Conservation (phyloP, 1,284 basidiomycete species). For the Phellopilus nigrolimitatus region DNA sequence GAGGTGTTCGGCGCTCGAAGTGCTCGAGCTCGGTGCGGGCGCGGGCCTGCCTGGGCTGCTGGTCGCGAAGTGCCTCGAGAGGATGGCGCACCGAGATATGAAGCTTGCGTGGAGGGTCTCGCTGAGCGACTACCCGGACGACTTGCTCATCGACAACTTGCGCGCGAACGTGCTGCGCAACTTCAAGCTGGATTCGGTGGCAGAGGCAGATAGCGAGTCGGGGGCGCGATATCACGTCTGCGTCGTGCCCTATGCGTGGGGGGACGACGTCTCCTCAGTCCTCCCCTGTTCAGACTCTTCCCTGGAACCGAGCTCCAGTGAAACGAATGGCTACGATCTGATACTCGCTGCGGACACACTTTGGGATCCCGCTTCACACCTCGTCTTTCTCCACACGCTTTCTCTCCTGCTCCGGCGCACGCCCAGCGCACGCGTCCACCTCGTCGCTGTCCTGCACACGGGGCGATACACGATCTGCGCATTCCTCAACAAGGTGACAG, state of each 20-base stretch:
- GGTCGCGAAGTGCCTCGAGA: slow-evolving; percentile 43
- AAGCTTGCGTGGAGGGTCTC: slow-evolving; percentile 33
- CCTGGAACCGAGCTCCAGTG: neutral
- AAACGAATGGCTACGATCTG: slow-evolving; percentile 46
- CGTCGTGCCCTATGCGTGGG: slow-evolving; percentile 58
- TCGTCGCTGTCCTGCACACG: slow-evolving; percentile 70
- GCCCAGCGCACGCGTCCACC: slow-evolving; percentile 44
- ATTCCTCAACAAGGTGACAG: slow-evolving; percentile 46
- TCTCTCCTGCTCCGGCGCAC: slow-evolving; percentile 40
- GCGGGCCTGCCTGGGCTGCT: slow-evolving; percentile 68
- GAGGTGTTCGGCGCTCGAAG: slow-evolving; percentile 33
- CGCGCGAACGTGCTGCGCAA: slow-evolving; percentile 54
- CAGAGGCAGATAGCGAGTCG: too few species aligned
- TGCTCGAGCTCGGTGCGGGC: slow-evolving; percentile 71
- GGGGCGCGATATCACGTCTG: slow-evolving; percentile 29
- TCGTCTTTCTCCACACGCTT: slow-evolving; percentile 48
- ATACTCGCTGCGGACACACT: slow-evolving; percentile 70
- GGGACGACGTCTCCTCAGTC: slow-evolving; percentile 41
- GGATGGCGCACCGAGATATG: neutral
- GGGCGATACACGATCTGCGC: slow-evolving; percentile 63
- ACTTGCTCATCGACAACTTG: slow-evolving; percentile 51
- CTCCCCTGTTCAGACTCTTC: slow-evolving; percentile 22
- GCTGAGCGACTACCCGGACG: slow-evolving; percentile 68
- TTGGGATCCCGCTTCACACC: slow-evolving; percentile 63
- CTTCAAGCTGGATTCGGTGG: too few species aligned